A percentile compares a stretch with the other conserved stretches of the same genome.
These are phyloP conservation scores for Bipolaris sorokiniana DNA, from an alignment of 2,329 filamentous ascomycete genomes.

Conservation along the genomic window DNA sequence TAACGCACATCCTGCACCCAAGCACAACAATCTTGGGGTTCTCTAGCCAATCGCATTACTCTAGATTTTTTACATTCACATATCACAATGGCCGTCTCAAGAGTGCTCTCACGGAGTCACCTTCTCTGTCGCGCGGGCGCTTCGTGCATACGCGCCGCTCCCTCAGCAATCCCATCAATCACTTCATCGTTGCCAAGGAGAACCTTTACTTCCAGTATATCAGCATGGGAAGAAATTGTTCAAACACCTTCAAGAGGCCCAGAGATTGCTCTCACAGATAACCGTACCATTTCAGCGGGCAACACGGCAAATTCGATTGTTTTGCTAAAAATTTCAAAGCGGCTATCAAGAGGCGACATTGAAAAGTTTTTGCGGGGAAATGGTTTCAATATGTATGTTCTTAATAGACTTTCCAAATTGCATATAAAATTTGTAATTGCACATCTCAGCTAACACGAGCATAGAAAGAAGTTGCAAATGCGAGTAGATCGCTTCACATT, in stretches of 20 bases:
- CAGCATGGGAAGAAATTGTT: constrained; percentile 8
- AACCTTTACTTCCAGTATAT: constrained; percentile 21
- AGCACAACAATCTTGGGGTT: neutral
- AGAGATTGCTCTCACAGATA: constrained; percentile 9
- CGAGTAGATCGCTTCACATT: constrained; percentile 32
- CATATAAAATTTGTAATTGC: neutral
- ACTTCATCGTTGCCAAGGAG: constrained; percentile 17
- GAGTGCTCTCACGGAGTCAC: constrained; percentile 16
- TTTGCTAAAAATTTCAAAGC: constrained; percentile 19
- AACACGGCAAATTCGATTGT: constrained; percentile 16
- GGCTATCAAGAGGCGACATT: constrained; percentile 16
- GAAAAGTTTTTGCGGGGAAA: constrained; percentile 19
- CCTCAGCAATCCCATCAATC: constrained; percentile 14
- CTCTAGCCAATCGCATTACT: neutral
- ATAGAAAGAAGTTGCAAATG: constrained; percentile 26
- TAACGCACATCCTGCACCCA: neutral
- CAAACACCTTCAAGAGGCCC: constrained; percentile 15
- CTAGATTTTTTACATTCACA: neutral
- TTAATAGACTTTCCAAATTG: neutral
- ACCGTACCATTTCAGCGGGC: neutral
- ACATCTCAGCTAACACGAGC: neutral
- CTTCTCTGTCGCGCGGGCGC: constrained; percentile 19
- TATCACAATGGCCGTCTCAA: constrained; percentile 24
- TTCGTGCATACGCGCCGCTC: constrained; percentile 16
- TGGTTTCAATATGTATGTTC: constrained; percentile 31